Percentiles rank a stretch among this genome's conserved stretches.
Evolutionary conservation across 2,329 filamentous ascomycete genomes (phyloP).

Genomic region (Graphilbum fragrans): DNA sequence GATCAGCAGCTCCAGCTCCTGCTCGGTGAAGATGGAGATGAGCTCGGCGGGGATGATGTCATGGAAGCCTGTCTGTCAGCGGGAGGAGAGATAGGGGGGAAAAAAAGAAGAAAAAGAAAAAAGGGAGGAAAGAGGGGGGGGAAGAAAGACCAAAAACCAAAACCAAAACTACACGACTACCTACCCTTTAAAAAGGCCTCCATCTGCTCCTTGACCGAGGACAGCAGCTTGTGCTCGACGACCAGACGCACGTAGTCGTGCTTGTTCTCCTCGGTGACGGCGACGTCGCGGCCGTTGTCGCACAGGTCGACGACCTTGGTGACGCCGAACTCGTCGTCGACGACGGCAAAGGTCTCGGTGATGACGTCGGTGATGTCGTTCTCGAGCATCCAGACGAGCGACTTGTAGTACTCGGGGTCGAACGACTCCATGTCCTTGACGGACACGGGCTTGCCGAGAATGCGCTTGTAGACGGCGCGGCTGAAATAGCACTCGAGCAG

Average conservation of each 20-base stretch:
- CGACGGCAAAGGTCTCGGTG: slow-evolving; percentile 88
- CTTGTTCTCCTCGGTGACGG: slow-evolving; percentile 97
- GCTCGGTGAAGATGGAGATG: slow-evolving; percentile 96
- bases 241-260: slow-evolving; percentile 92
- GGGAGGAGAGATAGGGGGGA: background rate
- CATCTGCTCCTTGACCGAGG: slow-evolving; percentile 88
- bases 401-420: slow-evolving; percentile 98
- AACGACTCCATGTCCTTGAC: slow-evolving; percentile 99
- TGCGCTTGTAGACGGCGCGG: slow-evolving; percentile 94
- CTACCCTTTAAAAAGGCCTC: slow-evolving; percentile 79
- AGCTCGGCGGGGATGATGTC: slow-evolving; percentile 93
- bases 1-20: slow-evolving; percentile 91
- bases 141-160: background rate
- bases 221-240: slow-evolving; percentile 84
- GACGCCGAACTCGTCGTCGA: slow-evolving; percentile 88
- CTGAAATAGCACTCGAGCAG: slow-evolving; percentile 98
- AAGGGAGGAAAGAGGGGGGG: background rate
- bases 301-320: slow-evolving; percentile 78
- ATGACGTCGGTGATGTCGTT: slow-evolving; percentile 98
- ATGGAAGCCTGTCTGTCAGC: slow-evolving; percentile 55
- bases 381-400: slow-evolving; percentile 93
- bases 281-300: slow-evolving; percentile 77
- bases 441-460: slow-evolving; percentile 86
- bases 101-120: background rate
- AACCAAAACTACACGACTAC: slow-evolving; percentile 13